These are phyloP conservation scores for Hibiscus mutabilis DNA, from an alignment of 345 rosid genomes.

Conservation along the genomic window DNA sequence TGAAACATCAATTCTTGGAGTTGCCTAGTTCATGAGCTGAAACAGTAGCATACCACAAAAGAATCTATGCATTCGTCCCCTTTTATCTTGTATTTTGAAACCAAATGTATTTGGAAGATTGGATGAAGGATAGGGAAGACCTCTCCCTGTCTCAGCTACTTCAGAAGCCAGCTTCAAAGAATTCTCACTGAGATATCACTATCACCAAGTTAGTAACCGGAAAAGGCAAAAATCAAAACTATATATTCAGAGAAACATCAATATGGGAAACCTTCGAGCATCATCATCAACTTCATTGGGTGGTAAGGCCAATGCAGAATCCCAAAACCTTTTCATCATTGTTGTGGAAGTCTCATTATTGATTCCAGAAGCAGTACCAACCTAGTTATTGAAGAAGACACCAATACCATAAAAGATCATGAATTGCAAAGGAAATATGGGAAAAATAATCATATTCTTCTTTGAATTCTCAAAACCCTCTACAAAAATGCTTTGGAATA, in stretches of 20 bases:
- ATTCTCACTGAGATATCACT: slow-evolving; percentile 61
- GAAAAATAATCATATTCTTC: neutral
- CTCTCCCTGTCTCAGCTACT: slow-evolving; percentile 61
- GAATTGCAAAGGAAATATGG: neutral
- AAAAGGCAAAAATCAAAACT: slow-evolving; percentile 11
- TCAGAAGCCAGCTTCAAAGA: slow-evolving; percentile 80
- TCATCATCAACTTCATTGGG: slow-evolving; percentile 85
- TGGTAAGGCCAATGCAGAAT: slow-evolving; percentile 82
- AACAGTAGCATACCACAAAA: slow-evolving; percentile 53
- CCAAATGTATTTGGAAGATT: slow-evolving; percentile 37
- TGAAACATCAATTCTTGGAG: neutral
- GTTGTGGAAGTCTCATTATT: slow-evolving; percentile 69
- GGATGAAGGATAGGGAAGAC: slow-evolving; percentile 40
- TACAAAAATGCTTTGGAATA: neutral
- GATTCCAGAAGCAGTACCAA: slow-evolving; percentile 63
- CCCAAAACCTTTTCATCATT: slow-evolving; percentile 99
- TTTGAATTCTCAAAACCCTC: neutral
- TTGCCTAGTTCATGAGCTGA: neutral
- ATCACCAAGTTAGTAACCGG: slow-evolving; percentile 12
- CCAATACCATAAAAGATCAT: neutral
- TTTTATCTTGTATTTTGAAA: slow-evolving; percentile 85
- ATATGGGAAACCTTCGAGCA: slow-evolving; percentile 50
- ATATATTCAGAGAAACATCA: slow-evolving; percentile 1
- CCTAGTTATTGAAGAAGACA: slow-evolving; percentile 38
- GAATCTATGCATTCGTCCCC: slow-evolving; percentile 88